These are phyloP conservation scores for Talaromyces marneffei DNA, from an alignment of 2,329 filamentous ascomycete genomes.

Conservation along the genomic window DNA sequence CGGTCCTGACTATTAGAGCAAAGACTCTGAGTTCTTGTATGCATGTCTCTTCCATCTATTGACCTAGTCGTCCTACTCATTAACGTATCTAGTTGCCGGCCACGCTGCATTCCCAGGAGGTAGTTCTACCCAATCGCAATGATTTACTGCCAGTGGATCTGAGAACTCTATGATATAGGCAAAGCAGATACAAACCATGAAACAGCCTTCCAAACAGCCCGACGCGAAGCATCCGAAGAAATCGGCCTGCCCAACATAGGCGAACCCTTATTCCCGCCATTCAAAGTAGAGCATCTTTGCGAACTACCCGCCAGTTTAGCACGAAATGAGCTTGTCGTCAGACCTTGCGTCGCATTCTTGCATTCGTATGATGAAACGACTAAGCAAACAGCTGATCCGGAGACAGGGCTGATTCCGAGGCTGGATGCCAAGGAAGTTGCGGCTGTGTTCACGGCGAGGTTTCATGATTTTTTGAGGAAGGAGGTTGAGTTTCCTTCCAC, in stretches of 20 bases:
- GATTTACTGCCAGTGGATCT: neutral
- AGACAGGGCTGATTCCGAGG: slow-evolving; percentile 68
- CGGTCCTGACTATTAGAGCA: slow-evolving; percentile 58
- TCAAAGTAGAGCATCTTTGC: slow-evolving; percentile 81
- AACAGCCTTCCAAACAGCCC: slow-evolving; percentile 68
- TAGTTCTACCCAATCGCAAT: slow-evolving; percentile 26
- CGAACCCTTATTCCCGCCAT: slow-evolving; percentile 68
- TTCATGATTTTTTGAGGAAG: slow-evolving; percentile 70
- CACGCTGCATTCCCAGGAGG: slow-evolving; percentile 84
- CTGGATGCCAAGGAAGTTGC: slow-evolving; percentile 88
- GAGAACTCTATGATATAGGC: slow-evolving; percentile 28
- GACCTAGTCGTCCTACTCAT: neutral
- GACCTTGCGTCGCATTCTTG: slow-evolving; percentile 72
- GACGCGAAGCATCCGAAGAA: slow-evolving; percentile 86
- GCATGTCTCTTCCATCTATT: slow-evolving; percentile 27
- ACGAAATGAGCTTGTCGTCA: slow-evolving; percentile 66
- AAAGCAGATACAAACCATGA: slow-evolving; percentile 53
- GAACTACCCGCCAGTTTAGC: slow-evolving; percentile 71
- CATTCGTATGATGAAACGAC: slow-evolving; percentile 52
- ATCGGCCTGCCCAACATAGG: slow-evolving; percentile 73
- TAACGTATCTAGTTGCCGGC: slow-evolving; percentile 53
- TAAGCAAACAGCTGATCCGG: slow-evolving; percentile 48
- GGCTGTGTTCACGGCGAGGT: slow-evolving; percentile 84
- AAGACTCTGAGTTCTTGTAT: slow-evolving; percentile 56
- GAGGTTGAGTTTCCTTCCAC: slow-evolving; percentile 47